Base-by-base conservation (phyloP, 2,329 filamentous ascomycete species). In the Parasarocladium wereldwijsianum region DNA sequence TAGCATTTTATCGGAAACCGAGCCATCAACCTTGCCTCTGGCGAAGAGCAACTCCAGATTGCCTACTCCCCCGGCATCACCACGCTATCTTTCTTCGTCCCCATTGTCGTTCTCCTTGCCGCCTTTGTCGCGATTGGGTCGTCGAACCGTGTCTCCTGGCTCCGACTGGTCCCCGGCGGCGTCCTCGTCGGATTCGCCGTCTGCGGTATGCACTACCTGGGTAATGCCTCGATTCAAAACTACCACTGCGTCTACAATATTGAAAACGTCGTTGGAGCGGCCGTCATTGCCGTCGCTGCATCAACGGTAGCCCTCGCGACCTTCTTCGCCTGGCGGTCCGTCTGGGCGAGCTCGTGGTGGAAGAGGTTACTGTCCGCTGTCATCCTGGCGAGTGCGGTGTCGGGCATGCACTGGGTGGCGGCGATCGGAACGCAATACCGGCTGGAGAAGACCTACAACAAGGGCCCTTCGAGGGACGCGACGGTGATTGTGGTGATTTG, bases 351-450 rank as follows among this genome's bases (percentile, higher is more conserved):
- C 42, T 70, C 68, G 11, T 83, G 77, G 70, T 85, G 76, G 76
- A 82, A 83, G 46, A 64, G 82, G 34, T 52, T 65, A 8, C 42
- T 74, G 3, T 81, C 75, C 36, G 77, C 76, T 8, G 54, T 71
- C 26, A 51, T 85, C 12, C 62, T 92, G 23, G 78, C 80, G 7
- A 61, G 68, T 11, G 81, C 78, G 23, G 79, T 90, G 3, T 85
- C 76, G 8, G 81, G 80, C 1, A 90, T 92, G 83, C 83, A 92
- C 53, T 92, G 82, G 78, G 77, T 77, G 33, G 83, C 78, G 18
- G 66, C 76, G 4, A 64, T 70, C 8, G 80, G 80, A 11, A 90
- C 81, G 4, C 48, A 52, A 7, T 90, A 86, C 47, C 62, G 62
- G 24, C 51, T 82, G 30, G 18, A 24, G 28, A 30, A n/a, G 13